Percentiles rank a stretch among this genome's conserved stretches.
Evolutionary conservation across 1,139 yeast genomes (phyloP).

Genomic region (Geotrichum klebahnii): DNA sequence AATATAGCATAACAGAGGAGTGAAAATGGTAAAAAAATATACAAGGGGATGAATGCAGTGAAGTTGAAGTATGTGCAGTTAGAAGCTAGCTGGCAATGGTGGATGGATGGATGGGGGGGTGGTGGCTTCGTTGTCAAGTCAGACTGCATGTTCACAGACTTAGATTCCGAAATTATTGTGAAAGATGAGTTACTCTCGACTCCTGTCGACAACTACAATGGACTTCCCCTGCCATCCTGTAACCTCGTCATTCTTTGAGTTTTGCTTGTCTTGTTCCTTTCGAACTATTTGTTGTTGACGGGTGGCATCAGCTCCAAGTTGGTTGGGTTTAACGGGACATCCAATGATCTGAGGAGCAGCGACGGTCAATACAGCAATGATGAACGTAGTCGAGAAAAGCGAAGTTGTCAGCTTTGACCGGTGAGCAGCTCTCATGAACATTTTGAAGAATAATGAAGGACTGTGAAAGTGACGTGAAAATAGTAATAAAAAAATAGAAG

Average conservation of each 20-base stretch:
- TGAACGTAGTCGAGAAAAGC: constrained; percentile 69
- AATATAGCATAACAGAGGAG: too few species aligned
- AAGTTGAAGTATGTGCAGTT: too few species aligned
- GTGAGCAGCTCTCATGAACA: constrained; percentile 53
- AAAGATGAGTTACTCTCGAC: neutral
- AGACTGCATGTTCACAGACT: neutral
- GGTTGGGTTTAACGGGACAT: constrained; percentile 60
- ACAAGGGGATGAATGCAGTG: too few species aligned
- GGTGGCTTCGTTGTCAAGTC: neutral
- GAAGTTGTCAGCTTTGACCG: constrained; percentile 59
- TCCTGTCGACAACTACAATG: constrained; percentile 3
- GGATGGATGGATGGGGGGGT: too few species aligned
- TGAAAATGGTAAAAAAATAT: too few species aligned
- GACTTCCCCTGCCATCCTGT: constrained; percentile 7
- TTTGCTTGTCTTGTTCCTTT: neutral
- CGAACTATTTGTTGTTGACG: constrained; percentile 6
- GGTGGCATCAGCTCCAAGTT: constrained; percentile 31
- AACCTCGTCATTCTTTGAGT: neutral
- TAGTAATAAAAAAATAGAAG: neutral
- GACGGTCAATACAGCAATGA: constrained; percentile 65
- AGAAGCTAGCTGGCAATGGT: too few species aligned
- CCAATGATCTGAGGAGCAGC: constrained; percentile 66
- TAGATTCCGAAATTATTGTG: neutral
- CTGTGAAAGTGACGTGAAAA: neutral
- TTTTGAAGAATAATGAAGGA: constrained; percentile 19